Evolutionary conservation across 2,329 filamentous ascomycete genomes (phyloP).

Genomic region (Stromatinia cepivora): DNA sequence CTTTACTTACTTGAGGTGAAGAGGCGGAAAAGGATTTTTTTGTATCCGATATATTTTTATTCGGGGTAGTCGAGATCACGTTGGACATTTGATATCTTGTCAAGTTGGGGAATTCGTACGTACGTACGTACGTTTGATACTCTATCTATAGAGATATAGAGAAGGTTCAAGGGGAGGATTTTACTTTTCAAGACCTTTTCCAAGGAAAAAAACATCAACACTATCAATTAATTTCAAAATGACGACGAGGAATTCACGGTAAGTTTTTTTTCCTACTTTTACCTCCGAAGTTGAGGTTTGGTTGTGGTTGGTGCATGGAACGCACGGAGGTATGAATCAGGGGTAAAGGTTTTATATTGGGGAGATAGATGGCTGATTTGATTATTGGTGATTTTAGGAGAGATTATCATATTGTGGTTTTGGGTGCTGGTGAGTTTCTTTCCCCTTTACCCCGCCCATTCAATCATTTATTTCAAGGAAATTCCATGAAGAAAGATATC

Average conservation of each 20-base stretch:
- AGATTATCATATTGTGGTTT: slow-evolving; percentile 67
- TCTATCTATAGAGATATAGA: neutral
- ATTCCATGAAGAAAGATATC: neutral
- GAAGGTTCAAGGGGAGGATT: neutral
- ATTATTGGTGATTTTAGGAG: slow-evolving; percentile 44
- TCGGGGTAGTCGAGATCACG: slow-evolving; percentile 2
- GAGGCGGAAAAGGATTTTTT: neutral
- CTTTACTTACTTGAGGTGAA: neutral
- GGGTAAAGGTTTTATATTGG: slow-evolving; percentile 17
- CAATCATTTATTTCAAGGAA: neutral
- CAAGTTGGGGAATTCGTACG: neutral
- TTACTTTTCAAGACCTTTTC: neutral
- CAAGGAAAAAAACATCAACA: neutral
- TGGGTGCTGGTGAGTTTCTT: slow-evolving; percentile 54
- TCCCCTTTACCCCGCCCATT: slow-evolving; percentile 12
- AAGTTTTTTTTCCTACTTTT: slow-evolving; percentile 1
- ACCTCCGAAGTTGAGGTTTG: neutral
- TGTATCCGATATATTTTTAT: slow-evolving; percentile 6
- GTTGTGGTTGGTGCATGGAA: slow-evolving; percentile 15
- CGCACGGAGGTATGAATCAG: slow-evolving; percentile 23
- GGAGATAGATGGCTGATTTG: slow-evolving; percentile 17
- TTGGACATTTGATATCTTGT: slow-evolving; percentile 3
- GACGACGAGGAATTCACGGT: slow-evolving; percentile 20
- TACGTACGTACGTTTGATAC: slow-evolving; percentile 2
- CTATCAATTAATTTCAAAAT: slow-evolving; percentile 7